A percentile compares a stretch with the other conserved stretches of the same genome.
Conservation (phyloP, 1,139 yeast genomes). For the Wickerhamiella infanticola region DNA sequence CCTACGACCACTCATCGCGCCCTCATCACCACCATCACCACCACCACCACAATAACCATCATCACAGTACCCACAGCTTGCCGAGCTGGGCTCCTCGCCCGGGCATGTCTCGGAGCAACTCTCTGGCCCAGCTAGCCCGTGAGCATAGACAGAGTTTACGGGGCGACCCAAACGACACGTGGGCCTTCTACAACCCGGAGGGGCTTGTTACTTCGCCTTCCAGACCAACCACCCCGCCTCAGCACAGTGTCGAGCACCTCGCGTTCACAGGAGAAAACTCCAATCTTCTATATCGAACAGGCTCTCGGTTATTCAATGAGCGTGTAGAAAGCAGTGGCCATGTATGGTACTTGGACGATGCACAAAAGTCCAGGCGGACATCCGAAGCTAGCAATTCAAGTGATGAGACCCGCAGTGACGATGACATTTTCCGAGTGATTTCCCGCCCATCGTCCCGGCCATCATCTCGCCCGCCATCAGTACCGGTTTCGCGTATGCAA, state of each 20-base stretch:
- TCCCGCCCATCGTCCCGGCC: background rate
- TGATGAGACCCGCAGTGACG: background rate
- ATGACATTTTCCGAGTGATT: background rate
- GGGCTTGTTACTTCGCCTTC: constrained; percentile 3
- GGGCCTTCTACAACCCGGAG: constrained; percentile 9
- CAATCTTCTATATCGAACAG: constrained; percentile 12
- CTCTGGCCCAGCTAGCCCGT: constrained; percentile 15
- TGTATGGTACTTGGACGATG: constrained; percentile 3
- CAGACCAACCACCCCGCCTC: background rate
- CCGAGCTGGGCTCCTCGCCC: constrained; percentile 1
- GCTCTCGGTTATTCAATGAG: constrained; percentile 11
- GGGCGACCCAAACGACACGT: constrained; percentile 10
- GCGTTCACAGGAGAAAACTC: constrained; percentile 7
- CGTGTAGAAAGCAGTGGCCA: constrained; percentile 1
- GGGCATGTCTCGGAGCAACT: constrained; percentile 5
- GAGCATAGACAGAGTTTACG: constrained; percentile 6
- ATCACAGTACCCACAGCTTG: background rate
- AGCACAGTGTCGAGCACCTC: background rate
- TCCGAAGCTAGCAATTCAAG: background rate
- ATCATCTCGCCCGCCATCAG: background rate
- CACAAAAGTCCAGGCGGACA: background rate
- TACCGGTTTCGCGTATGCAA: background rate
- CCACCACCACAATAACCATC: background rate
- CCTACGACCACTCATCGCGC: background rate
- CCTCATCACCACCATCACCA: background rate